Conservation (phyloP, 305 asterid species). For the Plantago lanceolata region DNA sequence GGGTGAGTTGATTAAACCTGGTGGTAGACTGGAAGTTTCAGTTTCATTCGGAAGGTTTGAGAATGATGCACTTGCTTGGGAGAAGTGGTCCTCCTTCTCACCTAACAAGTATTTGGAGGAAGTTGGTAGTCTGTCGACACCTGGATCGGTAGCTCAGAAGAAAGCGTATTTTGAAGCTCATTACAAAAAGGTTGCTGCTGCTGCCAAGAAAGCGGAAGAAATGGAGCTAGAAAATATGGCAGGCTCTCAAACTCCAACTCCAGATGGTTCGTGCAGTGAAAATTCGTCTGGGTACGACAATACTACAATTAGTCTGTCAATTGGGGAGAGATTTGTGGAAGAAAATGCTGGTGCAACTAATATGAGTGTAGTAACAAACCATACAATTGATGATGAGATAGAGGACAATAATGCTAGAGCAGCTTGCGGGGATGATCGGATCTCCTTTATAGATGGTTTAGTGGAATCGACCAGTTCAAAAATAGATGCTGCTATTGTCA, state of each 20-base stretch:
- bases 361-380: conserved; percentile 7
- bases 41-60: conserved; percentile 92
- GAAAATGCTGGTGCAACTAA: conserved; percentile 32
- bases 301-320: conserved; percentile 25
- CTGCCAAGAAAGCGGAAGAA: conserved; percentile 74
- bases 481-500: conserved; percentile 24
- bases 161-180: conserved; percentile 96
- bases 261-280: conserved; percentile 32
- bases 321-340: conserved; percentile 31
- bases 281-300: conserved; percentile 25
- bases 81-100: conserved; percentile 91
- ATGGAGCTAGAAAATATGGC: conserved; percentile 50
- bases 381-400: conserved; percentile 22
- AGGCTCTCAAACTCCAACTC: conserved; percentile 25
- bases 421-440: conserved; percentile 22
- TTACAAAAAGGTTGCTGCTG: conserved; percentile 86
- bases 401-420: conserved; percentile 26
- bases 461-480: conserved; percentile 16
- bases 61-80: conserved; percentile 86
- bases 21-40: conserved; percentile 62
- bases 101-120: conserved; percentile 91
- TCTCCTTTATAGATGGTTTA: conserved; percentile 10
- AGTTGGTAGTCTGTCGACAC: conserved; percentile 76
- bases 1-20: conserved; percentile 55
- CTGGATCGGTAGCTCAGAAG: conserved; percentile 92